A percentile compares a stretch with the other conserved stretches of the same genome.
Evolutionary conservation across 495 filamentous ascomycete genomes (phyloP).

Genomic region (Penicillium lagena): DNA sequence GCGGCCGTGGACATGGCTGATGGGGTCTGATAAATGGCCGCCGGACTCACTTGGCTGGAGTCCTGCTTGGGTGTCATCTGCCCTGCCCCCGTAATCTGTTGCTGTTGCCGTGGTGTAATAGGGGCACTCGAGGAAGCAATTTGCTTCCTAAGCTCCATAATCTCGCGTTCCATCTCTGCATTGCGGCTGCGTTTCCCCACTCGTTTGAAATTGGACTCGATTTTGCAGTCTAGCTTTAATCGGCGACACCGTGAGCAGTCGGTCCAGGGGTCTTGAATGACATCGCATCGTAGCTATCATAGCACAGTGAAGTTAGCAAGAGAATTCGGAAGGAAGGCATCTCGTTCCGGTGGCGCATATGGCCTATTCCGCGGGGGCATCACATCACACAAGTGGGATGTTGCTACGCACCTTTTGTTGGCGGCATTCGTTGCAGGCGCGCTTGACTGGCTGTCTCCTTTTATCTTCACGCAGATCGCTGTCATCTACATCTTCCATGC

Average conservation of each 20-base stretch:
- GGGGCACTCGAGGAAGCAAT: constrained; percentile 47
- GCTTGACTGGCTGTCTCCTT: constrained; percentile 70
- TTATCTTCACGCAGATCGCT: constrained; percentile 51
- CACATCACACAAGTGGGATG: too few species aligned
- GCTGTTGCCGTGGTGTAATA: constrained; percentile 37
- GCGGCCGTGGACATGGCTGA: constrained; percentile 38
- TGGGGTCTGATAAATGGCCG: constrained; percentile 36
- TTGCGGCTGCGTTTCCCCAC: constrained; percentile 86
- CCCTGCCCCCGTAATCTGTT: constrained; percentile 39
- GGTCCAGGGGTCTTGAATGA: constrained; percentile 76
- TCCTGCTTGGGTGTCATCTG: constrained; percentile 48
- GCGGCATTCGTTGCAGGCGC: constrained; percentile 90
- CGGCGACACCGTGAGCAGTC: constrained; percentile 80
- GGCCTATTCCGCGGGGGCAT: too few species aligned
- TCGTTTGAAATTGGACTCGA: constrained; percentile 91
- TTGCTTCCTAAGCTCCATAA: constrained; percentile 59
- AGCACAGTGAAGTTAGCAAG: constrained; percentile 3
- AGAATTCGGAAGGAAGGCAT: too few species aligned
- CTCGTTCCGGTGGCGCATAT: too few species aligned
- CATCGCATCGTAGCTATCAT: constrained; percentile 77
- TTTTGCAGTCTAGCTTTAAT: constrained; percentile 81
- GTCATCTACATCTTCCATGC: constrained; percentile 60
- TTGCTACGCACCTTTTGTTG: constrained; percentile 73
- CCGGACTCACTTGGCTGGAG: constrained; percentile 40
- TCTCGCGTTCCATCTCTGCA: constrained; percentile 79